Base-by-base conservation (phyloP, 2,329 filamentous ascomycete species). In the Ascosphaera apis region DNA sequence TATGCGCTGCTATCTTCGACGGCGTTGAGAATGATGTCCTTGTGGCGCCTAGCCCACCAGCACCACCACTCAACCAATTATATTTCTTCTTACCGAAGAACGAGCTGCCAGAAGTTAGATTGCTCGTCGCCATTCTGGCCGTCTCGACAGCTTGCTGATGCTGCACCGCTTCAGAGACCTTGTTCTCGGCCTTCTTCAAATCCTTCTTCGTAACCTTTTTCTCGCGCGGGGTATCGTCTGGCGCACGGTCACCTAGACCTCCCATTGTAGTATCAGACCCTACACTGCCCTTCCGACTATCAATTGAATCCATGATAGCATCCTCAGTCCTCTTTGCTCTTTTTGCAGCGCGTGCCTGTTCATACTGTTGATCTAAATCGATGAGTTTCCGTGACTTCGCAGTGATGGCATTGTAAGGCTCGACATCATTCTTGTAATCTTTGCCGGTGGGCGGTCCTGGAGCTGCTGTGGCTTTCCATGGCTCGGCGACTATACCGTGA, bases 191-290 rank as follows among this genome's bases (percentile, higher is more conserved):
- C 43, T 74, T 77, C 53, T 76, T 81, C 50, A 76, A 65, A 52
- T 92, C 83, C 58, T 93, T 93, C 63, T 93, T 93, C 3, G 76
- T 78, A 36, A 80, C 65, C 53, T 83, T 86, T 43, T 60, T 59
- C 27, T 69, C 65, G 9, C 19, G 19, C 19, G 19, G 19, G 4
- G 19, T 9, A 1, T 61, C 51, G 37, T 77, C 74, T 1, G 73
- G 67, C 1, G 74, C 70, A 31, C 51, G 48, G n/a, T 60, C 57
- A 2, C 37, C 31, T 9, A 45, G 51, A 3, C 55, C 43, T 15
- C 41, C 39, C 16, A 47, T 44, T 9, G 43, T 45, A 0, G 70
- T 75, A 2, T 66, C 66, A 8, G 69, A 63, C 12, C 69, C 69
- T 9, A 65, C 60, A 16, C 69, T 69, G 11, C 69, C 64, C 17